These are phyloP conservation scores for Tagetes erecta DNA, from an alignment of 129 eudicot species.

Conservation along the genomic window DNA sequence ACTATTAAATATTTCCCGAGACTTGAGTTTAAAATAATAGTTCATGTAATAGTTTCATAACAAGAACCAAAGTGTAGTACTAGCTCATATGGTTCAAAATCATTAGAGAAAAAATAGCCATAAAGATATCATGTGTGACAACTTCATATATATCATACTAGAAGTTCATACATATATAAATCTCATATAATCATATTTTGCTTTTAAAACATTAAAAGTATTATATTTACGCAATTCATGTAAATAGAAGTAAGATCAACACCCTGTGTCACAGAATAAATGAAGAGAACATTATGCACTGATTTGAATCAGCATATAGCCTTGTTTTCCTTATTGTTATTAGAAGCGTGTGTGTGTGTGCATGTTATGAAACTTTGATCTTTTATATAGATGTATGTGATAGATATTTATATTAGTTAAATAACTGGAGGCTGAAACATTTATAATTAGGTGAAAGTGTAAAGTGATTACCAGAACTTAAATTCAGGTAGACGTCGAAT, in stretches of 20 bases:
- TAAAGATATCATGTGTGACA: neutral
- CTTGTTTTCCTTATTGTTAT: neutral
- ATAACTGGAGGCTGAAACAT: neutral
- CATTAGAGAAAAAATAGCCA: neutral
- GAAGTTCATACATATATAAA: too few relatives aligned
- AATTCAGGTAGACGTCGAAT: constrained; percentile 90
- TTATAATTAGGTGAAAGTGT: neutral
- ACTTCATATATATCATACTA: too few relatives aligned
- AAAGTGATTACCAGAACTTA: constrained; percentile 68
- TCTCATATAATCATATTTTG: too few relatives aligned
- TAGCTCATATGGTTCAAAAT: neutral
- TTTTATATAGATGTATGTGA: too few relatives aligned
- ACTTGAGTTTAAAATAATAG: too few relatives aligned
- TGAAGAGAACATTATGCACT: neutral
- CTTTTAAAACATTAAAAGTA: too few relatives aligned
- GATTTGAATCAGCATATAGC: neutral
- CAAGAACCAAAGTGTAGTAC: too few relatives aligned
- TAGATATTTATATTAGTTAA: neutral
- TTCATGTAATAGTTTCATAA: too few relatives aligned
- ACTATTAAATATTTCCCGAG: neutral
- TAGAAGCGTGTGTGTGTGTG: too few relatives aligned
- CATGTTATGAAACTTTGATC: too few relatives aligned
- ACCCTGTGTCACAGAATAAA: neutral
- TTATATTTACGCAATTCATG: too few relatives aligned
- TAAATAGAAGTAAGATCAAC: neutral